phyloP scores from a whole-genome alignment of 2,329 filamentous ascomycete species.

The Paraphaeosphaeria sporulosa region DNA sequence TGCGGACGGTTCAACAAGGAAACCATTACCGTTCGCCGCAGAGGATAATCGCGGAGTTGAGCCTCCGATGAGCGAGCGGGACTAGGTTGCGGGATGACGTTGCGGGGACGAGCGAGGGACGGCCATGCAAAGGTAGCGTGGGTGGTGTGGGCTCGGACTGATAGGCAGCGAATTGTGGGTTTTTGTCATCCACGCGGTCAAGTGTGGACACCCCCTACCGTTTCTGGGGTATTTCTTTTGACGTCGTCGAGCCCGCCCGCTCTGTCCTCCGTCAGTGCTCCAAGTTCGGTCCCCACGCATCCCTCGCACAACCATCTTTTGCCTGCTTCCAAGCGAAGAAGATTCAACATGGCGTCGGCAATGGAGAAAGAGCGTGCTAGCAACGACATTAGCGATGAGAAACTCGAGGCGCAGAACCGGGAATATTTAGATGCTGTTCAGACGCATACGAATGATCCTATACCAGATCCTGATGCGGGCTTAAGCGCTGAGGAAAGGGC shows the following conservation, averaged over 20 bases:
- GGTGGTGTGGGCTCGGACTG: conserved; percentile 2
- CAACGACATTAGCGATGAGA: conserved; percentile 30
- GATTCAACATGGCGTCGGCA: conserved; percentile 30
- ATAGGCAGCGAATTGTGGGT: conserved; percentile 2
- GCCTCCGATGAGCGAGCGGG: background rate
- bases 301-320: background rate
- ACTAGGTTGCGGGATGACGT: background rate
- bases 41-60: background rate
- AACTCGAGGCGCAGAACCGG: conserved; percentile 22
- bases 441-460: conserved; percentile 28
- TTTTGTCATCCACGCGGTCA: background rate
- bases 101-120: conserved; percentile 1
- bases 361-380: conserved; percentile 23
- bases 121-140: background rate
- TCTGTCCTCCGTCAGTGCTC: background rate
- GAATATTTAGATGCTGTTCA: conserved; percentile 14
- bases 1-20: background rate
- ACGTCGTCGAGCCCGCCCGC: background rate
- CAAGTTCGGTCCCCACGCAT: too few species aligned
- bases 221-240: background rate
- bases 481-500: conserved; percentile 69
- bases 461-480: conserved; percentile 68
- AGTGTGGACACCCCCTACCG: background rate
- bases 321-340: too few species aligned
- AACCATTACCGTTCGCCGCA: background rate